Evolutionary conservation across 768 basidiomycete species (phyloP), one percentile per base, ranked within the genome.

Genomic region (Phlebiopsis flavidoalba): DNA sequence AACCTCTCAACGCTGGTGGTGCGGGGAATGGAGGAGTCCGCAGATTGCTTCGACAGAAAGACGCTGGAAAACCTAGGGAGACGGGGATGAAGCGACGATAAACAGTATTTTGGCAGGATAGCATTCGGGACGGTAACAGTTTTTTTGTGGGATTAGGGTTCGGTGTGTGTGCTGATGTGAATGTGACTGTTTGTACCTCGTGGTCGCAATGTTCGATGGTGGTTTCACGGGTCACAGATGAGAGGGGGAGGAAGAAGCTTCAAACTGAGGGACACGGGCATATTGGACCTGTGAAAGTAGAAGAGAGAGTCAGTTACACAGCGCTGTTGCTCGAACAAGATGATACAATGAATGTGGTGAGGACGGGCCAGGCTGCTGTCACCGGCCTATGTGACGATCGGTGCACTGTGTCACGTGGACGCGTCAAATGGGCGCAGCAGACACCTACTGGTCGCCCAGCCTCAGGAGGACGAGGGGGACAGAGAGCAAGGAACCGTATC

Each of bases 101-200:
- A 89, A 89, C n/a, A 54, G 89, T 91, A 70, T 84, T n/a, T n/a
- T 88, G 68, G 89, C 86, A 63, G 91, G 90, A n/a, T n/a, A 26
- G 88, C 83, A n/a, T n/a, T n/a, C 50, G 88, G 89, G 63, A 88
- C 82, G 56, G 83, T 83, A 67, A 88, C 81, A 64, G 85, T 85
- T 57, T 85, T 57, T 67, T 63, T 33, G 70, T 69, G 19, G 70
- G 69, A 54, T n/a, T n/a, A 68, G 57, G 11, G 69, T 66, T 68
- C 63, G 54, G 72, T 74, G 65, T 75, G 66, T n/a, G 55, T 71
- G 72, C 51, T 72, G 71, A 46, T n/a, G 74, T 75, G 58, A 68
- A 64, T 8, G 69, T 70, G 71, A 76, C 71, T 14, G 74, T 76
- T 73, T 86, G 75, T 57, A 86, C 86, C 72, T 83, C 77, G n/a